These are phyloP conservation scores for Trichophyton benhamiae DNA, from an alignment of 2,329 filamentous ascomycete genomes.

Conservation along the genomic window DNA sequence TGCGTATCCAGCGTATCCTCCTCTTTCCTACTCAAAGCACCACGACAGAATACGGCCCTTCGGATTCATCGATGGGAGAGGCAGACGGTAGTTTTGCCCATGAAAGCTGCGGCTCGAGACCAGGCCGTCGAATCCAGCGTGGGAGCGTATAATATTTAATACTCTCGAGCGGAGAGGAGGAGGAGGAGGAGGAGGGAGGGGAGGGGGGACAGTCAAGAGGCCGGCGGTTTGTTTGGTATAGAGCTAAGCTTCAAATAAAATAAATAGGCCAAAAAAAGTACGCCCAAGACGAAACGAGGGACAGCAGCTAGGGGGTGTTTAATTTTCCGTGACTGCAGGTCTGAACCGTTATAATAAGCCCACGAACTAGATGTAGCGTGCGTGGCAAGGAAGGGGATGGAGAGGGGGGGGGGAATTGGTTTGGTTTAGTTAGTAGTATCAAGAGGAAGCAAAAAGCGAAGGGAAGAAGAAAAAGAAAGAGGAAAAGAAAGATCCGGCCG, in stretches of 20 bases:
- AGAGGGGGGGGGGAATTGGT: neutral
- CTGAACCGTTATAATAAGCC: neutral
- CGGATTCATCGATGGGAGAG: neutral
- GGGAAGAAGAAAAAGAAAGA: neutral
- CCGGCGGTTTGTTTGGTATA: neutral
- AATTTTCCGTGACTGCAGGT: neutral
- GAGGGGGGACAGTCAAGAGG: neutral
- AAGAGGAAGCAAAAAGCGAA: neutral
- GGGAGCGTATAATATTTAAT: neutral
- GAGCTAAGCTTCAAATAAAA: neutral
- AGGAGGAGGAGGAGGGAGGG: neutral
- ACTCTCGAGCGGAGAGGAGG: neutral
- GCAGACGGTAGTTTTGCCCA: neutral
- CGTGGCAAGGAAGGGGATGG: neutral
- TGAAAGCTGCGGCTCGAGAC: neutral
- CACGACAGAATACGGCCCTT: neutral
- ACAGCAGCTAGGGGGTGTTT: neutral
- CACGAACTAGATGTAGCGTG: neutral
- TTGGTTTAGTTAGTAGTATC: neutral
- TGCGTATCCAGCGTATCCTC: neutral
- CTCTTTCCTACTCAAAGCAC: neutral
- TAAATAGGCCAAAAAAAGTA: neutral
- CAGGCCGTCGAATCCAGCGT: neutral
- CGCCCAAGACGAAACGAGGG: neutral
- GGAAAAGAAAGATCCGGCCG: neutral